phyloP scores from a whole-genome alignment of 1,284 basidiomycete species.

The Sanghuangporus baumii region DNA sequence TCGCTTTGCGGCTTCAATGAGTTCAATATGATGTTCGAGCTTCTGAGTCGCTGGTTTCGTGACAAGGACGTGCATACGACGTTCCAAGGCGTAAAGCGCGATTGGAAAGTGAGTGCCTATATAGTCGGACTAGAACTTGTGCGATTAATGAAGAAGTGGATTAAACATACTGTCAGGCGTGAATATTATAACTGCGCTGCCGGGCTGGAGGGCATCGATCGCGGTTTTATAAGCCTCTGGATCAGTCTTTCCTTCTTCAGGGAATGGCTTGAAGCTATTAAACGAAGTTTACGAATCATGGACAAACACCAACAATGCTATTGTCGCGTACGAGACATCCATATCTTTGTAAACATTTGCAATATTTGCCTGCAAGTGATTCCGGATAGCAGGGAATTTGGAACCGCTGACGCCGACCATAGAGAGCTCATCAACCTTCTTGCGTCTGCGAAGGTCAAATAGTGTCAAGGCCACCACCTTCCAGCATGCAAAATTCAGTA shows the following conservation, averaged over 20 bases:
- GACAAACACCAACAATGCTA: neutral
- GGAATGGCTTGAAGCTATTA: constrained; percentile 72
- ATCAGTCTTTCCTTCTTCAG: constrained; percentile 63
- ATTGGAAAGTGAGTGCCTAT: constrained; percentile 83
- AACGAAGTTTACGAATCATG: neutral
- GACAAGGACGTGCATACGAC: constrained; percentile 80
- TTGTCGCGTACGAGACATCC: constrained; percentile 59
- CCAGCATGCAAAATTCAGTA: neutral
- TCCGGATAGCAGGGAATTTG: constrained; percentile 80
- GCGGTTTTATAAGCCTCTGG: constrained; percentile 85
- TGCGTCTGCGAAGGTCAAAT: constrained; percentile 83
- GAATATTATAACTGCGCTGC: constrained; percentile 85
- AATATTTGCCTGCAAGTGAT: constrained; percentile 82
- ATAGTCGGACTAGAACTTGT: neutral
- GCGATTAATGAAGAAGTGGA: constrained; percentile 9
- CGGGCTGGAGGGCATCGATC: constrained; percentile 73
- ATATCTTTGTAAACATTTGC: constrained; percentile 81
- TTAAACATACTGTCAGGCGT: constrained; percentile 70
- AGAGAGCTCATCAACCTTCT: constrained; percentile 73
- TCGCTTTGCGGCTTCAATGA: constrained; percentile 70
- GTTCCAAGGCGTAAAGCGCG: constrained; percentile 79
- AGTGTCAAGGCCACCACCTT: constrained; percentile 87
- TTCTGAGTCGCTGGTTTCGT: constrained; percentile 92
- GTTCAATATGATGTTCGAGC: constrained; percentile 73
- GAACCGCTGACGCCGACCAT: constrained; percentile 84